These are phyloP conservation scores for Apophysomyces sp. DNA, from an alignment of 371 early-diverging fungal genomes.

Conservation along the genomic window DNA sequence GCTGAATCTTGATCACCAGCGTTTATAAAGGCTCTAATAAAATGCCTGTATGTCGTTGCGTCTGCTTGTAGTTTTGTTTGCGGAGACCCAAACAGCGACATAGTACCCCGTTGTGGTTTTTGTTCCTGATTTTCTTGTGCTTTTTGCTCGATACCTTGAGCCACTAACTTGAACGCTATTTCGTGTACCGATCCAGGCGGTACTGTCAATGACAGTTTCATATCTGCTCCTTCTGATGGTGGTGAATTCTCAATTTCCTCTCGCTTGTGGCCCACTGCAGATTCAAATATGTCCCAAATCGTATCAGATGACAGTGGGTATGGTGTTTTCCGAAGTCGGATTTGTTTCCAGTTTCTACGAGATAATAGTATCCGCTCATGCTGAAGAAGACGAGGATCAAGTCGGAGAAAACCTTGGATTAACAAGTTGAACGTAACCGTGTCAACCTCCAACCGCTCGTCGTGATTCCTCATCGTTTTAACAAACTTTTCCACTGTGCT, in stretches of 20 bases:
- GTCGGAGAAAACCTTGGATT: slow-evolving; percentile 34
- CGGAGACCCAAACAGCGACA: slow-evolving; percentile 15
- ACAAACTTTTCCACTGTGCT: slow-evolving; percentile 25
- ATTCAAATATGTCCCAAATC: slow-evolving; percentile 40
- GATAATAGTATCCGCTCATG: slow-evolving; percentile 8
- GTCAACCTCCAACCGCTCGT: slow-evolving; percentile 12
- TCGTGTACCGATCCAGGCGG: not conserved
- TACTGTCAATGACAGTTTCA: not conserved
- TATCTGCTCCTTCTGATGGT: not conserved
- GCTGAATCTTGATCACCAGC: slow-evolving; percentile 29
- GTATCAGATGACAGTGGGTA: slow-evolving; percentile 19
- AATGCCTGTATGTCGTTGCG: slow-evolving; percentile 30
- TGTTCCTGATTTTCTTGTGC: not conserved
- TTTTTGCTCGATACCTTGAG: not conserved
- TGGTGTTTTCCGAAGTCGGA: slow-evolving; percentile 4
- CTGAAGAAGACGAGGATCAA: slow-evolving; percentile 17
- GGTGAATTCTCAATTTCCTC: not conserved
- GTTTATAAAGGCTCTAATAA: slow-evolving; percentile 39
- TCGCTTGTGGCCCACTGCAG: slow-evolving; percentile 20
- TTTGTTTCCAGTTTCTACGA: slow-evolving; percentile 13
- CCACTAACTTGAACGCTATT: not conserved
- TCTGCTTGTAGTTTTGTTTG: slow-evolving; percentile 18
- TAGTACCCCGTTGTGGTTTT: not conserved
- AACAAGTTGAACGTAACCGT: slow-evolving; percentile 37
- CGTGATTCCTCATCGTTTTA: not conserved